These are phyloP conservation scores for Cyclotella sp. DNA, from an alignment of 108 stramenopile species.

Conservation along the genomic window DNA sequence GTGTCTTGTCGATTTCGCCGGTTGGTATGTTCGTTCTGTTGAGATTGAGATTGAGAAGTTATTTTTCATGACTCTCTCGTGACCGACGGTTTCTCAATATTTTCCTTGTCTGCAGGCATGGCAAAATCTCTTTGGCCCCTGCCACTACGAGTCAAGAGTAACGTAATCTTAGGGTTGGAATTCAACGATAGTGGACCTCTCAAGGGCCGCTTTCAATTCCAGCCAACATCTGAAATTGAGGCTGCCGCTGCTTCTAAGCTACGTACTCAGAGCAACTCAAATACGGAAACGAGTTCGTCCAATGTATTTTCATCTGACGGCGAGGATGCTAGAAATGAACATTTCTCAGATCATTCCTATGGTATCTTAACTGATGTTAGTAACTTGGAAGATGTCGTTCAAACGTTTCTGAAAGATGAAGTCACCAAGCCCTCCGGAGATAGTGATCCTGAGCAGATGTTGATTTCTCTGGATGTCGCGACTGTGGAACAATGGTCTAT, in stretches of 20 bases:
- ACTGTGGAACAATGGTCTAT: neutral
- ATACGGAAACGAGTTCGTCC: neutral
- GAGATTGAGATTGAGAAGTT: neutral
- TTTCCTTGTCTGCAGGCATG: neutral
- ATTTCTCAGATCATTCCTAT: neutral
- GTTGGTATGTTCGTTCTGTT: neutral
- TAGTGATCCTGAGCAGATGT: neutral
- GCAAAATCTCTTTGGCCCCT: neutral
- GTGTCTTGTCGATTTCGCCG: neutral
- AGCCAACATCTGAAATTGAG: neutral
- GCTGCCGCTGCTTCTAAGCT: neutral
- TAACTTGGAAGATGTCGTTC: conserved; percentile 1
- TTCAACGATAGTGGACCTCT: neutral
- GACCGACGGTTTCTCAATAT: neutral
- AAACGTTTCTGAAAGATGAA: neutral
- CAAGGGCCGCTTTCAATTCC: conserved; percentile 1
- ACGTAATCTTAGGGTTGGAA: neutral
- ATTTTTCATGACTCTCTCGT: neutral
- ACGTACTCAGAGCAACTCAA: neutral
- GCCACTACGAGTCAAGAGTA: conserved; percentile 6
- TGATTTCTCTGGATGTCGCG: neutral
- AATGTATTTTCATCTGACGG: neutral
- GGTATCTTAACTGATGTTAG: neutral
- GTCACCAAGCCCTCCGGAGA: neutral
- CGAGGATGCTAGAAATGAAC: neutral